Evolutionary conservation across 805 yeast genomes (phyloP).

Genomic region (Teunomyces atbi): DNA sequence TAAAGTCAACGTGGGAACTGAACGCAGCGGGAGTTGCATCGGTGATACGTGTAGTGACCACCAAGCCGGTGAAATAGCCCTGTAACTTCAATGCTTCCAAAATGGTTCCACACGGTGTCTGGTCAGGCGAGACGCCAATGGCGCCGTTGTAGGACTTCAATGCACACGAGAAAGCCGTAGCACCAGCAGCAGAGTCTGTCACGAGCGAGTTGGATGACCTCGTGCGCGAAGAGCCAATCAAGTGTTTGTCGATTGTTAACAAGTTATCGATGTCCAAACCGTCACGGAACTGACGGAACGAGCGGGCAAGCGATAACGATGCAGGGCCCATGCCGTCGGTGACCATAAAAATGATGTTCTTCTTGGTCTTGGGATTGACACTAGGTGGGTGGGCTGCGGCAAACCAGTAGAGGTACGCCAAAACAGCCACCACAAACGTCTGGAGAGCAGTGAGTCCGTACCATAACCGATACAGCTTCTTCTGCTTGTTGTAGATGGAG

Average conservation of each 20-base stretch:
- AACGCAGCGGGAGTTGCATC: conserved; percentile 96
- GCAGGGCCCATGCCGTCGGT: conserved; percentile 98
- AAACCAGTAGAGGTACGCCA: conserved; percentile 5
- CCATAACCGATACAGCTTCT: conserved; percentile 1
- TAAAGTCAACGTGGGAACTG: conserved; percentile 71
- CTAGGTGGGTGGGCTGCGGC: not conserved
- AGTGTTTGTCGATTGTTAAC: conserved; percentile 61
- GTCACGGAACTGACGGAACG: conserved; percentile 64
- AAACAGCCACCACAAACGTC: conserved; percentile 1
- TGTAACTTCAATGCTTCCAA: conserved; percentile 81
- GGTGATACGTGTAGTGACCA: conserved; percentile 87
- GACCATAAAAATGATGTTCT: conserved; percentile 81
- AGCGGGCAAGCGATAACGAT: conserved; percentile 74
- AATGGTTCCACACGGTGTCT: conserved; percentile 81
- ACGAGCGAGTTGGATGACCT: conserved; percentile 72
- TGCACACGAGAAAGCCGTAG: conserved; percentile 88
- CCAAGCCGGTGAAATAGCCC: conserved; percentile 85
- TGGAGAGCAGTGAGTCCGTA: conserved; percentile 3
- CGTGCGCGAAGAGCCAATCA: conserved; percentile 84
- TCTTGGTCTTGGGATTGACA: conserved; percentile 37
- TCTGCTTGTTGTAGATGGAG: conserved; percentile 10
- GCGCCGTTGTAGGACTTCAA: conserved; percentile 86
- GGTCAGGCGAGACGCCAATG: conserved; percentile 72
- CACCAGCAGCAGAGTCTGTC: conserved; percentile 97
- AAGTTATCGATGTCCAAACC: conserved; percentile 53